A percentile compares a stretch with the other conserved stretches of the same genome.
Conservation (phyloP, 2,329 filamentous ascomycete genomes). For the Stemphylium lycopersici region DNA sequence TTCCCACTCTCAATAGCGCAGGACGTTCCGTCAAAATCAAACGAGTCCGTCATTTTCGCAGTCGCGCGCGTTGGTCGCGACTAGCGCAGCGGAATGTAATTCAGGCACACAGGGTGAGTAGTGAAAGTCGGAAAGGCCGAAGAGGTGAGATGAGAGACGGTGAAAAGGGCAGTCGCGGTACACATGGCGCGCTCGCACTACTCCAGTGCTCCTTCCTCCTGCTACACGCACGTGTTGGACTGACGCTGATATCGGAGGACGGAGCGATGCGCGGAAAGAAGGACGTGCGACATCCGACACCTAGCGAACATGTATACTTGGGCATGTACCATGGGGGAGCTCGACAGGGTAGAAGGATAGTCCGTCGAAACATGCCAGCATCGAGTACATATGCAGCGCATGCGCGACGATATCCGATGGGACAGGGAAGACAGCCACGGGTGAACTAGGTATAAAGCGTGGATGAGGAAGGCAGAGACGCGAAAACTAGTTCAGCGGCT, state of each 20-base stretch:
- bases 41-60: neutral
- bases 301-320: neutral
- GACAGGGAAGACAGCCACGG: neutral
- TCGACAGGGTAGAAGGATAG: no score
- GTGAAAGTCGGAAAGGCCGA: neutral
- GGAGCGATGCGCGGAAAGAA: neutral
- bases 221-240: constrained; percentile 3
- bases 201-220: constrained; percentile 12
- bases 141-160: neutral
- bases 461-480: neutral
- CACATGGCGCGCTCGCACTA: constrained; percentile 2
- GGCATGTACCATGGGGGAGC: no score
- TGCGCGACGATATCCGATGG: no score
- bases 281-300: neutral
- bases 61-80: no score
- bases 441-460: no score
- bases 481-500: neutral
- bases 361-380: no score
- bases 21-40: neutral
- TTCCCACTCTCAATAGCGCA: no score
- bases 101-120: neutral
- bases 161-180: neutral
- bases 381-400: no score
- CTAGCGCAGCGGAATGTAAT: no score
- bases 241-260: neutral